Percentiles rank a stretch among this genome's conserved stretches.
Evolutionary conservation across 2,329 filamentous ascomycete species (phyloP).

Genomic region (Colletotrichum melonis): DNA sequence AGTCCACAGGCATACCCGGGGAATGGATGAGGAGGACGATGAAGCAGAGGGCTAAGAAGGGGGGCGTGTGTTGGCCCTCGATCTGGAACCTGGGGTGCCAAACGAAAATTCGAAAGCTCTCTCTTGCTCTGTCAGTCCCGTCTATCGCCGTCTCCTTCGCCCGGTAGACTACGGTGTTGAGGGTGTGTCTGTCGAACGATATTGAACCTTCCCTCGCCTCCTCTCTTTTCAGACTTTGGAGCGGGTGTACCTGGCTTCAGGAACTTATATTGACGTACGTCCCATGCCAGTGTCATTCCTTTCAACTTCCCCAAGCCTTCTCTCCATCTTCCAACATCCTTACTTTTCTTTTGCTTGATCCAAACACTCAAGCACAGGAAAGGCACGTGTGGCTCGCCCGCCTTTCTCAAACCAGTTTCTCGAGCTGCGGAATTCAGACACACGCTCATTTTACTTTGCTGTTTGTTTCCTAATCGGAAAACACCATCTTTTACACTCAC

Average conservation of each 20-base stretch:
- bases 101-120: conserved; percentile 1
- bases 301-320: conserved; percentile 4
- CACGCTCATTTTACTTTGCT: conserved; percentile 23
- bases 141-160: conserved; percentile 4
- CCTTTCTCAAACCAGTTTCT: neutral
- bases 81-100: conserved; percentile 24
- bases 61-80: conserved; percentile 24
- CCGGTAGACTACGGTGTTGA: conserved; percentile 6
- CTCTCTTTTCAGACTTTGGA: conserved; percentile 8
- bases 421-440: conserved; percentile 17
- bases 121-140: neutral
- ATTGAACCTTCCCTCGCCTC: conserved; percentile 26
- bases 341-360: conserved; percentile 1
- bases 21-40: conserved; percentile 27
- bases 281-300: conserved; percentile 33
- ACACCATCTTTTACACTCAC: conserved; percentile 18
- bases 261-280: conserved; percentile 37
- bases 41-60: conserved; percentile 23
- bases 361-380: conserved; percentile 9
- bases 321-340: conserved; percentile 3
- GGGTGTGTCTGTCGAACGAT: neutral
- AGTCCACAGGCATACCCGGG: conserved; percentile 6
- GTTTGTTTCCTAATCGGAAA: conserved; percentile 4
- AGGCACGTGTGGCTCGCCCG: neutral
- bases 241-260: conserved; percentile 34